phyloP scores from a whole-genome alignment of 495 filamentous ascomycete species.

The Immersiella caudata region DNA sequence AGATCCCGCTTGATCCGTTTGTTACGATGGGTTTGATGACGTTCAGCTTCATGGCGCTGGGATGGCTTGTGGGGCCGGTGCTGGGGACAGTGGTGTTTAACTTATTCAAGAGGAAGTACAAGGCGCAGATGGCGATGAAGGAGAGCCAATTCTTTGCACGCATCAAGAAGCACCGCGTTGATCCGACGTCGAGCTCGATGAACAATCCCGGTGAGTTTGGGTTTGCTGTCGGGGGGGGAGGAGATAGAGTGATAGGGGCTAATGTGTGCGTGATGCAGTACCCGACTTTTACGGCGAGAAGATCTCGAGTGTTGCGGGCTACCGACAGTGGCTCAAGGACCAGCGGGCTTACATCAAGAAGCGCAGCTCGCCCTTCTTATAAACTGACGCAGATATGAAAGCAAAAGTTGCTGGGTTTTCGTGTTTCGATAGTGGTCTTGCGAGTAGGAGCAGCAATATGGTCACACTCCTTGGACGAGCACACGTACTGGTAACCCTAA shows the following conservation, averaged over 20 bases:
- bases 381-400: slow-evolving; percentile 9
- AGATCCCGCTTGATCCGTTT: slow-evolving; percentile 81
- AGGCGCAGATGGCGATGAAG: slow-evolving; percentile 73
- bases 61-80: slow-evolving; percentile 85
- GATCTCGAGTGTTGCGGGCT: slow-evolving; percentile 88
- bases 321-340: slow-evolving; percentile 94
- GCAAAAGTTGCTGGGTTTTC: not conserved
- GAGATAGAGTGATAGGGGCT: not conserved
- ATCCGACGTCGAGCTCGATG: slow-evolving; percentile 65
- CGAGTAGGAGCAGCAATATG: not conserved
- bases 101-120: slow-evolving; percentile 63
- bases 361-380: slow-evolving; percentile 61
- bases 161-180: slow-evolving; percentile 87
- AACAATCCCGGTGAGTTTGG: slow-evolving; percentile 62
- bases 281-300: slow-evolving; percentile 87
- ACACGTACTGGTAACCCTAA: not conserved
- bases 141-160: slow-evolving; percentile 88
- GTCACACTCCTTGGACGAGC: not conserved
- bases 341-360: slow-evolving; percentile 97
- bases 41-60: slow-evolving; percentile 68
- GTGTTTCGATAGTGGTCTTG: slow-evolving; percentile 3
- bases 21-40: slow-evolving; percentile 78
- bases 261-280: slow-evolving; percentile 36
- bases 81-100: slow-evolving; percentile 78
- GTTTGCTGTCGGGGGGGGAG: slow-evolving; percentile 18